A percentile compares a stretch with the other conserved stretches of the same genome.
These are phyloP conservation scores for Monilinia polystroma DNA, from an alignment of 2,329 filamentous ascomycete species.

Conservation along the genomic window DNA sequence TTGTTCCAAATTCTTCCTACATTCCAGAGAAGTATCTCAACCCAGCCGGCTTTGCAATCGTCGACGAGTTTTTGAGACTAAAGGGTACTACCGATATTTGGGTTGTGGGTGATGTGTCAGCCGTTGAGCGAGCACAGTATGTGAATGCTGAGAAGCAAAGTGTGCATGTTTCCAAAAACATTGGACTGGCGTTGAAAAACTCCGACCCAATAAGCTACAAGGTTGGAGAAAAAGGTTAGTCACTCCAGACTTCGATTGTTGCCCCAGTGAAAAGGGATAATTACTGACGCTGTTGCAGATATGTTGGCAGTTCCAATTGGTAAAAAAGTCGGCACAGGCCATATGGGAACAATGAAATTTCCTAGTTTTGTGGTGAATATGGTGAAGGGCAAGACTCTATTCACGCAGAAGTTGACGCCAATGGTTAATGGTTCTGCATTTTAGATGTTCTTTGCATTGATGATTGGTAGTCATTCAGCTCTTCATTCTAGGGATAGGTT, in stretches of 20 bases:
- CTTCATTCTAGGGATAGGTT: too few relatives aligned
- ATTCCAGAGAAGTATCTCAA: conserved; percentile 49
- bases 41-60: conserved; percentile 47
- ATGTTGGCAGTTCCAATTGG: conserved; percentile 40
- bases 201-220: conserved; percentile 32
- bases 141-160: conserved; percentile 31
- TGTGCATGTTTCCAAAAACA: conserved; percentile 33
- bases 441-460: background rate
- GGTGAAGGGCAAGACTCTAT: conserved; percentile 34
- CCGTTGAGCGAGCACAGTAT: conserved; percentile 32
- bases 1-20: conserved; percentile 56
- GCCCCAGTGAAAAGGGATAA: background rate
- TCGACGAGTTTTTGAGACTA: conserved; percentile 53
- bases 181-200: conserved; percentile 28
- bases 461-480: background rate
- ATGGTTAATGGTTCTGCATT: conserved; percentile 31
- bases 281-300: conserved; percentile 23
- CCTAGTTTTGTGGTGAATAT: conserved; percentile 34
- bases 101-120: conserved; percentile 37
- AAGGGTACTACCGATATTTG: conserved; percentile 42
- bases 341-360: conserved; percentile 36
- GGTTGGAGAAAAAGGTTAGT: conserved; percentile 16
- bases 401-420: conserved; percentile 31
- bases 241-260: background rate
- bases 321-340: conserved; percentile 43